Conservation (phyloP, 2,329 filamentous ascomycete species). For the Diaporthe citrichinensis region DNA sequence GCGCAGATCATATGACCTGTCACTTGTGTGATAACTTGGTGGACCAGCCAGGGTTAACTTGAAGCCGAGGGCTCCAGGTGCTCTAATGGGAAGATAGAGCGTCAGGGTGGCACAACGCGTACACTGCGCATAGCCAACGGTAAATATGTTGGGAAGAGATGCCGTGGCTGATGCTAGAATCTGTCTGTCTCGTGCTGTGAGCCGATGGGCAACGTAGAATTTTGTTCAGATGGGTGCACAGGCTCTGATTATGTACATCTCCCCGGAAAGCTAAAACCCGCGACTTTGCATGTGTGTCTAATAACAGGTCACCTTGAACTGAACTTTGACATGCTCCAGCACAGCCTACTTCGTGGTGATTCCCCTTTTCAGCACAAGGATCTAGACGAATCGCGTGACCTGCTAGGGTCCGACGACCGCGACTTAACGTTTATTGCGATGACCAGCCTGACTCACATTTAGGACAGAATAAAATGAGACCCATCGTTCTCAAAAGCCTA, state of each 20-base stretch:
- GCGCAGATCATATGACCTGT: background rate
- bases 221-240: background rate
- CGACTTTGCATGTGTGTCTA: background rate
- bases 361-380: background rate
- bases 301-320: background rate
- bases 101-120: background rate
- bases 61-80: background rate
- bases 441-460: background rate
- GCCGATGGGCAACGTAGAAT: background rate
- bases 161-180: background rate
- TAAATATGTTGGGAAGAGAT: background rate
- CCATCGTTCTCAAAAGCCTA: background rate
- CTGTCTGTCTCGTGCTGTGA: background rate
- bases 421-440: background rate
- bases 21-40: background rate
- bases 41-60: background rate
- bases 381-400: background rate
- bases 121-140: background rate
- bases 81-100: background rate
- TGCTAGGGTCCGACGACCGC: background rate
- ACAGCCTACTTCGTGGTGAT: background rate
- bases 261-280: background rate
- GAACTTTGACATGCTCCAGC: background rate
- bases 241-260: background rate
- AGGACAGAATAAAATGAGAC: background rate